Base-by-base conservation (phyloP, 352 stramenopile genomes). In the Globisporangium spiculum region DNA sequence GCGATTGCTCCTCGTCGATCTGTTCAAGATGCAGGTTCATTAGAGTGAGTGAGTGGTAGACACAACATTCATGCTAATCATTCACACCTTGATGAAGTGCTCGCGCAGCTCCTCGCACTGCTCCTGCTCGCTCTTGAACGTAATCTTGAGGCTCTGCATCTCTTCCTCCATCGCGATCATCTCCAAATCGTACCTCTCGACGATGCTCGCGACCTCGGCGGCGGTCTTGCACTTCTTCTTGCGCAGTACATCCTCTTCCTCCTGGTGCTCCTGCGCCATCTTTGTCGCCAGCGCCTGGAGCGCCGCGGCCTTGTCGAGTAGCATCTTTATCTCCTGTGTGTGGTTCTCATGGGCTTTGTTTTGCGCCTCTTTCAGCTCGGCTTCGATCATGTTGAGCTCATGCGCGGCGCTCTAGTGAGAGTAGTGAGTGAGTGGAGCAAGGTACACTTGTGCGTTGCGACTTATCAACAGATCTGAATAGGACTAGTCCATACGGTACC, bases 171-270 rank as follows among this genome's bases (percentile, higher is more conserved):
- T 82, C 5, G 71, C 68, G 16, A 79, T 69, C 83, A 97, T 93
- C 61, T 94, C 88, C 1, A 44, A 32, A 71, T 94, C 87, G 67
- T 92, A 95, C 65, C 90, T 91, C 34, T 91, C 87, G 12, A 96
- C 82, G 26, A 91, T 73, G 20, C 59, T 65, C 16, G 82, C 80
- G 7, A 94, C 79, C 67, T 97, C 90, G 9, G 78, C 70, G 22
- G 88, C 88, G 48, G 83, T 84, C 59, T 94, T 94, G 74, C 76
- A 88, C 65, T 96, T 95, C 69, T 83, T 86, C 66, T 96, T 96
- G 44, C 84, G 84, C 34, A 96, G 74, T 22, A 68, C 46, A 24
- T 93, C 88, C 54, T 97, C 90, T 62, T 87, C 79, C 68, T 97
- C 84, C 60, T 91, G 87, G 68, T 96, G 88, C 53, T 96, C 88